Evolutionary conservation across 2,329 filamentous ascomycete genomes (phyloP), one percentile per base, ranked within the genome.

Genomic region (Aureobasidium melanogenum): DNA sequence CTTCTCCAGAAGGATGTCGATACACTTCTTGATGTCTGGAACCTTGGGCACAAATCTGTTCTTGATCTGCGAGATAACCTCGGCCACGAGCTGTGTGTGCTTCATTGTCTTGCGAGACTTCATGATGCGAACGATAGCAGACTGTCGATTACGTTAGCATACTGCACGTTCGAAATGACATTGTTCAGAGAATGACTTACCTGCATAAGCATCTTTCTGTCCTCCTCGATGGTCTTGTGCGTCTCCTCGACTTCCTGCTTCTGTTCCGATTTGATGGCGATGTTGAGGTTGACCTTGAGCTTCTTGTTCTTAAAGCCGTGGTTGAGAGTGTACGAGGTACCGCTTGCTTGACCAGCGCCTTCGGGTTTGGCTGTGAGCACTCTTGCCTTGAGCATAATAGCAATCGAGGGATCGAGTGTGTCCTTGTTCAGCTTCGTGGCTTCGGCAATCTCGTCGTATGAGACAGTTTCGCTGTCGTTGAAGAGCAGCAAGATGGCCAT

Each of bases 41-140:
- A 99, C 84, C 77, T 96, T 96, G 43, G 94, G 94, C 62, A 91
- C 86, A 76, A 99, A 99, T 43, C 94, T 89, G 44, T 86, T 87
- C 73, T 89, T 90, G 74, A 99, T 97, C 76, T 97, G 94, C 71
- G 87, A 88, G 74, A 99, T 97, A 26, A 92, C 95, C 77, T 99
- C 94, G 71, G 90, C 88, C 60, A 99, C 91, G 14, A 99, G 86
- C 71, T 94, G 88, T 64, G 88, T 86, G 77, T 99, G 93, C 84
- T 97, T 97, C 90, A 97, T 95, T 79, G 88, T 90, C 85, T 99
- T 97, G 64, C 94, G 88, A 3, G 93, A 95, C 80, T 99, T 99
- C 94, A 99, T 99, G 79, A 99, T 97, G 71, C 94, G 90, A 62
- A 99, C 94, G 74, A 99, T 97, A 26, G 93, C 92, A 64, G 94